Base-by-base conservation (phyloP, 495 filamentous ascomycete species). In the Penicillium angulare region DNA sequence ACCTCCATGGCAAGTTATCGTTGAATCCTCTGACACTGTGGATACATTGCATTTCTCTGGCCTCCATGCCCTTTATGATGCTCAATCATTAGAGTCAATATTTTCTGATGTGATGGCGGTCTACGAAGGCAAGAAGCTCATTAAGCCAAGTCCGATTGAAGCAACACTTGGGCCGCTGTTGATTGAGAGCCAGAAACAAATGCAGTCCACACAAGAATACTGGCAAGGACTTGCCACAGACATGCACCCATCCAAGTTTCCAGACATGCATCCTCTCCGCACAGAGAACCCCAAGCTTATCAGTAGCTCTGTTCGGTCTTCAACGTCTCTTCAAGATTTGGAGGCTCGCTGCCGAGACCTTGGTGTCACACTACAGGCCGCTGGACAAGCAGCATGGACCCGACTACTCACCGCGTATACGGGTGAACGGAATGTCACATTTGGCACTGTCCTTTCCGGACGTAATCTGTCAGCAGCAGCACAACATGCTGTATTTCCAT, bases 51-150 rank as follows among this genome's bases (percentile, higher is more conserved):
- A 76, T 32, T 72, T 87, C 35, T 80, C 73, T 12, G 75, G 79
- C 5, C 83, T 90, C 44, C 89, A 95, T 66, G 86, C 87, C 3
- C 68, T 95, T 1, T 93, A 90, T 54, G 89, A 95, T 69, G 90
- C 87, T 0, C 73, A 80, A 27, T 86, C 87, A 13, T 67, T 95
- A 5, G 70, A 77, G 13, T 41, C 68, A 1, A 73, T 92, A 3
- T 71, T 91, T 3, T 55, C 70, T 1, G 81, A 86, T 50, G 64
- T 92, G 22, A 54, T 61, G 5, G 55, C 54, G 44, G 63, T 60
- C 17, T 76, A 78, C 46, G 53, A 60, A 27, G 67, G 62, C 12
- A 38, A 55, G 17, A 3, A 29, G 3, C 21, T 74, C 1, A 3
- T 56, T 1, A 32, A 34, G 20, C 55, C 53, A 1, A 39, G 56